Evolutionary conservation across 2,329 filamentous ascomycete genomes (phyloP).

Genomic region (Phoma herbarum): DNA sequence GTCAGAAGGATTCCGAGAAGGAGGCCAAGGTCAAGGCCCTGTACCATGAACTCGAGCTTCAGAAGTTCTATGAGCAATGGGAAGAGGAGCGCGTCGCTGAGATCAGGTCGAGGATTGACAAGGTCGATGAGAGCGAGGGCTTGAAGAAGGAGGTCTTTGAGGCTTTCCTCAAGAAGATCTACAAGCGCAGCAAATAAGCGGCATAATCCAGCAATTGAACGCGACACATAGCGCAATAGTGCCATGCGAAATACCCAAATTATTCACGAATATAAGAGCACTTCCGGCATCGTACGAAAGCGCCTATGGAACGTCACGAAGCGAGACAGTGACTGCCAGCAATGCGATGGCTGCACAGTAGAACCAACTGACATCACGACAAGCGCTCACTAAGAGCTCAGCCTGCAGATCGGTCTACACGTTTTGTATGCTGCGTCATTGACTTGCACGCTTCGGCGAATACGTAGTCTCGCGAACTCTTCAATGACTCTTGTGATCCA

Average conservation of each 20-base stretch:
- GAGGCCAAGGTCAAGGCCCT: constrained; percentile 90
- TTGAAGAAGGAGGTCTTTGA: constrained; percentile 92
- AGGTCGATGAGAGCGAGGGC: constrained; percentile 85
- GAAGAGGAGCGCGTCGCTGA: constrained; percentile 88
- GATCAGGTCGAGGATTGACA: constrained; percentile 76
- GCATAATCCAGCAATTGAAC: background rate
- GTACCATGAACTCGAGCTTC: constrained; percentile 84
- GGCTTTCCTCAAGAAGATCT: constrained; percentile 92
- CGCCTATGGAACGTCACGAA: background rate
- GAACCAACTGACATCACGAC: background rate
- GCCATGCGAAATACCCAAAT: constrained; percentile 10
- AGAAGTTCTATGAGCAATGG: constrained; percentile 84
- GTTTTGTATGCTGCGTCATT: no score
- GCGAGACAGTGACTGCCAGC: background rate
- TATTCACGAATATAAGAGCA: background rate
- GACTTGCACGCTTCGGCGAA: no score
- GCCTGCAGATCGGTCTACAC: no score
- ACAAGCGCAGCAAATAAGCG: constrained; percentile 91
- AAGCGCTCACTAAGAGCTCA: background rate
- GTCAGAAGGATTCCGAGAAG: constrained; percentile 82
- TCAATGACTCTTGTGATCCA: no score
- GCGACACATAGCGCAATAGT: background rate
- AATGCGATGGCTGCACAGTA: background rate
- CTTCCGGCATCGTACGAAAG: no score
- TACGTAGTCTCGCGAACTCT: no score